Percentiles rank a stretch among this genome's conserved stretches.
These are phyloP conservation scores for Penicillium digitatum DNA, from an alignment of 2,329 filamentous ascomycete species.

Conservation along the genomic window DNA sequence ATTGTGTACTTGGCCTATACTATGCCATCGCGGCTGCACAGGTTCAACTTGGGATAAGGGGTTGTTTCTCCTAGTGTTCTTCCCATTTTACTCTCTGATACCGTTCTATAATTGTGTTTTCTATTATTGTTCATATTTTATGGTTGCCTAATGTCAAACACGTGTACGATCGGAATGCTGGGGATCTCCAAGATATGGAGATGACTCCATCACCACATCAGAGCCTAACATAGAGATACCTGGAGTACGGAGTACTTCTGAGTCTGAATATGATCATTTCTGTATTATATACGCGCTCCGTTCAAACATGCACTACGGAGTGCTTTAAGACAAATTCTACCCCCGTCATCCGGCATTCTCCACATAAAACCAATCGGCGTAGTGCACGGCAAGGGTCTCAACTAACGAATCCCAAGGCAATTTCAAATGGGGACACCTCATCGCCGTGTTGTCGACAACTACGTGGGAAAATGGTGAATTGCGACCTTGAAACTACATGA, in stretches of 20 bases:
- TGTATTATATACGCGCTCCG: background rate
- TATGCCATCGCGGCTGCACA: constrained; percentile 5
- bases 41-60: constrained; percentile 4
- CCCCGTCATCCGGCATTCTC: constrained; percentile 12
- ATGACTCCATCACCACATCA: background rate
- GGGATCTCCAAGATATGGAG: background rate
- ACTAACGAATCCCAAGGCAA: constrained; percentile 12
- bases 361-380: constrained; percentile 19
- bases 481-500: background rate
- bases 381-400: constrained; percentile 2
- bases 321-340: background rate
- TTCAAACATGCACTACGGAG: background rate
- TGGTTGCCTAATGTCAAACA: constrained; percentile 12
- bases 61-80: background rate
- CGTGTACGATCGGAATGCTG: constrained; percentile 16
- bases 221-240: background rate
- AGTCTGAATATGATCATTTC: background rate
- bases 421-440: constrained; percentile 4
- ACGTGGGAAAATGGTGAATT: background rate
- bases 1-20: constrained; percentile 7
- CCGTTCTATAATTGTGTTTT: background rate
- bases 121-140: background rate
- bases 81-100: background rate
- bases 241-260: too few relatives aligned
- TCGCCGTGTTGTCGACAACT: background rate